A percentile compares a stretch with the other conserved stretches of the same genome.
Conservation (phyloP, 2,329 filamentous ascomycete genomes). For the Zymoseptoria ardabiliae region DNA sequence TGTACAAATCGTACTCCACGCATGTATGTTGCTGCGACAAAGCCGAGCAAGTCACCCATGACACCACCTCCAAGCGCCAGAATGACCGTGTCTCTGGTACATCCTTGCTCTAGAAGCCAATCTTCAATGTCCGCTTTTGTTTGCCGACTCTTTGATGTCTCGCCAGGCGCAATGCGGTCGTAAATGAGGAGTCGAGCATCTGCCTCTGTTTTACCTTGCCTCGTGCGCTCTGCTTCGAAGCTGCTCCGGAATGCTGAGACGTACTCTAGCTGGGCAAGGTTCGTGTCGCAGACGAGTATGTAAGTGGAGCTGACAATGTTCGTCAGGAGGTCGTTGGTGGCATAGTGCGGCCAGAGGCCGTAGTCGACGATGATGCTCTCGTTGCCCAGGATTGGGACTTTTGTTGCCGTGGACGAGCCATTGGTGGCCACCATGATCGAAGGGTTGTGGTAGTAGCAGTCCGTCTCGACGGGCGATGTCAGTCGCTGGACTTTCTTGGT, state of each 20-base stretch:
- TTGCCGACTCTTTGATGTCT: conserved; percentile 85
- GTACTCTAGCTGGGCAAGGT: conserved; percentile 67
- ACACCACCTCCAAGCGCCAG: conserved; percentile 93
- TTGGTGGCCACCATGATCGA: conserved; percentile 15
- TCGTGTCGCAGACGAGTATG: conserved; percentile 93
- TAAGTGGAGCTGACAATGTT: conserved; percentile 83
- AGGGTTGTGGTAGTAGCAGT: neutral
- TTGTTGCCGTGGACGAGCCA: conserved; percentile 38
- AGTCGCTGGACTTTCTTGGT: neutral
- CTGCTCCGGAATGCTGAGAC: conserved; percentile 65
- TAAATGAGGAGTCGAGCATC: conserved; percentile 72
- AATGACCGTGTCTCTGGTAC: conserved; percentile 88
- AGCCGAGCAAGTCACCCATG: conserved; percentile 96
- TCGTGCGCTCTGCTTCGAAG: conserved; percentile 45
- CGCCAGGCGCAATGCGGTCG: conserved; percentile 80
- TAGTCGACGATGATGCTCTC: conserved; percentile 90
- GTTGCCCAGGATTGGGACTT: conserved; percentile 76
- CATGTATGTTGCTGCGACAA: conserved; percentile 98
- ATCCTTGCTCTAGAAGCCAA: conserved; percentile 89
- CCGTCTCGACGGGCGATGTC: neutral
- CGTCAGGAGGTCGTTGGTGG: conserved; percentile 70
- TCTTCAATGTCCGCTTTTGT: conserved; percentile 96
- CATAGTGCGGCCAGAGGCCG: conserved; percentile 76
- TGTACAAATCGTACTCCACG: conserved; percentile 92
- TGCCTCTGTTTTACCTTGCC: conserved; percentile 33